Conservation (phyloP, 2,329 filamentous ascomycete species). For the Eutypella sp. region DNA sequence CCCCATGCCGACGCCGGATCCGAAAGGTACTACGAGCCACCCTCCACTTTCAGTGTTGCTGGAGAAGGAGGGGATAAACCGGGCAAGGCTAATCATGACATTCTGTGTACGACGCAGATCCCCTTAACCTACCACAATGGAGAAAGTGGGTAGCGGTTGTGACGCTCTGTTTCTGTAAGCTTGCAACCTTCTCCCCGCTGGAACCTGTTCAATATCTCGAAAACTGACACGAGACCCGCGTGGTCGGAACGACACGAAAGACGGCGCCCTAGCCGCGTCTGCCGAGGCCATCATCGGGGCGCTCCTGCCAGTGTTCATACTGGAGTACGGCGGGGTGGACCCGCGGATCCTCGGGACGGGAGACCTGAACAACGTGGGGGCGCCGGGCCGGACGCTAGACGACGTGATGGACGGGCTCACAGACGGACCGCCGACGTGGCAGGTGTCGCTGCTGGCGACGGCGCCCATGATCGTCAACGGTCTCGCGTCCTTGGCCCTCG, state of each 20-base stretch:
- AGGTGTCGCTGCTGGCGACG: slow-evolving; percentile 27
- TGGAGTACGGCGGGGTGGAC: slow-evolving; percentile 30
- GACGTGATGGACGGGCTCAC: slow-evolving; percentile 25
- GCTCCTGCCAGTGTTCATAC: slow-evolving; percentile 29
- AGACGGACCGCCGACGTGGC: slow-evolving; percentile 21
- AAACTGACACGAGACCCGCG: too few relatives aligned
- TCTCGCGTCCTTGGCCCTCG: slow-evolving; percentile 30
- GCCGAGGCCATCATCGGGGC: slow-evolving; percentile 24
- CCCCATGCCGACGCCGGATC: slow-evolving; percentile 22
- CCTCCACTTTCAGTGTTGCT: slow-evolving; percentile 11
- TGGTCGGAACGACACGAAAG: too few relatives aligned
- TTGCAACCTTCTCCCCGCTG: background rate
- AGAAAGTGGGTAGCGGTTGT: slow-evolving; percentile 27
- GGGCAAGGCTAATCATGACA: slow-evolving; percentile 1
- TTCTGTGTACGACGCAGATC: slow-evolving; percentile 15
- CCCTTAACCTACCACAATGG: slow-evolving; percentile 26
- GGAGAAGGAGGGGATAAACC: background rate
- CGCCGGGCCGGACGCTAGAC: slow-evolving; percentile 8
- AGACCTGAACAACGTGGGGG: slow-evolving; percentile 21
- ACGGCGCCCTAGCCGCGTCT: slow-evolving; percentile 24
- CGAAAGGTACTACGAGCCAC: slow-evolving; percentile 18
- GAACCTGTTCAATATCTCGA: background rate
- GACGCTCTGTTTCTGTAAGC: slow-evolving; percentile 26
- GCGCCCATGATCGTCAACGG: slow-evolving; percentile 32
- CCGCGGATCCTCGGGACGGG: slow-evolving; percentile 16